phyloP scores from a whole-genome alignment of 2,329 filamentous ascomycete genomes.

The Penicillium sp. region DNA sequence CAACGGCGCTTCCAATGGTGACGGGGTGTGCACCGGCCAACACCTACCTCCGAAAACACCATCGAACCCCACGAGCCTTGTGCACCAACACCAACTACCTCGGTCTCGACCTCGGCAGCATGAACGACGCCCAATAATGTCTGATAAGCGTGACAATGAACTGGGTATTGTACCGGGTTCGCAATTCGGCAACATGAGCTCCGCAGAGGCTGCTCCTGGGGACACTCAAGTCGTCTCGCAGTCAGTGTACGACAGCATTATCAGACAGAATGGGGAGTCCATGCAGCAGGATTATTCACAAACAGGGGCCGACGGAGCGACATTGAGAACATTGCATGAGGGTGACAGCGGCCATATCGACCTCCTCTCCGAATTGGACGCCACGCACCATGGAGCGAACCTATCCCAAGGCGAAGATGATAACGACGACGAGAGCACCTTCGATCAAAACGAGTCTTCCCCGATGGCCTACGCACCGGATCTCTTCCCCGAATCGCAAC shows the following conservation, averaged over 20 bases:
- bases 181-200: slow-evolving; percentile 27
- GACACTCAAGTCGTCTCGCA: slow-evolving; percentile 41
- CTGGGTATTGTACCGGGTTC: slow-evolving; percentile 15
- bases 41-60: slow-evolving; percentile 8
- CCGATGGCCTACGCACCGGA: slow-evolving; percentile 32
- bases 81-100: slow-evolving; percentile 2
- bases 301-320: slow-evolving; percentile 26
- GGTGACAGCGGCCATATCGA: slow-evolving; percentile 40
- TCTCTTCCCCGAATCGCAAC: slow-evolving; percentile 41
- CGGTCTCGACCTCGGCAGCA: slow-evolving; percentile 11
- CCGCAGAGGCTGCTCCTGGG: slow-evolving; percentile 28
- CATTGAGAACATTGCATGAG: slow-evolving; percentile 33
- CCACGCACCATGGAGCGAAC: slow-evolving; percentile 16
- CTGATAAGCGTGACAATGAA: slow-evolving; percentile 8
- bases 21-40: slow-evolving; percentile 4
- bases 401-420: slow-evolving; percentile 45
- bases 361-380: slow-evolving; percentile 33
- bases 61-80: slow-evolving; percentile 9
- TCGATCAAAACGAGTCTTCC: slow-evolving; percentile 30
- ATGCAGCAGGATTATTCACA: slow-evolving; percentile 19
- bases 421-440: slow-evolving; percentile 30
- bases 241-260: slow-evolving; percentile 36
- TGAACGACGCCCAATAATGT: slow-evolving; percentile 15
- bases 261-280: slow-evolving; percentile 31
- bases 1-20: background rate